Evolutionary conservation across 306 rosid species (phyloP), one percentile per base, ranked within the genome.

Genomic region (Trifolium repens): DNA sequence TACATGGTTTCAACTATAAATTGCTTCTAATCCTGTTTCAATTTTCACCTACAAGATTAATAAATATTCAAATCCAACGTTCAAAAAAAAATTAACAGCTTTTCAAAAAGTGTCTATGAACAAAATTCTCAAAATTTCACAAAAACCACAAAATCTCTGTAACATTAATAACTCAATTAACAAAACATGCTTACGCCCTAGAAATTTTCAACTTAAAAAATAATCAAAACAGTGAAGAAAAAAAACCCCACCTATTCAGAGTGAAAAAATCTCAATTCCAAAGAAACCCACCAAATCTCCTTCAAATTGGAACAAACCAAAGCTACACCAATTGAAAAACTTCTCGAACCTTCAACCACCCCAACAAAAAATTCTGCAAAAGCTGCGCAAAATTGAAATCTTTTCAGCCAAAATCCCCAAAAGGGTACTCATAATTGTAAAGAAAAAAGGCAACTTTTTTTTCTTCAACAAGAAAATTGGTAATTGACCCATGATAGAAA

Each of bases 1-100:
- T 24, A 15, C 59, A 62, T 62, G 69, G 32, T 53, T 52, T 72
- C 72, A 72, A 65, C 71, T 7, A 62, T 5, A 73, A 76, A 26
- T 26, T 34, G 27, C 10, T 19, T 43, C 70, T 50, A 30, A 82
- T 67, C 30, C 63, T 17, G 12, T 40, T 62, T 72, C 58, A 46
- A 14, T 64, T 71, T 22, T 46, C 82, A 67, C 11, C 67, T 77
- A 37, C 22, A n/a, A 26, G 66, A 44, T 61, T 16, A 50, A 3
- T 32, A 67, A 63, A 78, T 35, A 78, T 78, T 77, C 82, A 82
- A 72, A 78, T 71, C 67, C 24, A 78, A 82, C 74, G 81, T 67
- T 79, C 44, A 67, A 79, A 76, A 75, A 63, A 57, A 8, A 40
- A 17, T 17, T 34, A 74, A 55, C 26, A 58, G 42, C 60, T 70